Evolutionary conservation across 2,329 filamentous ascomycete genomes (phyloP).

Genomic region (Stachybotrys elegans): DNA sequence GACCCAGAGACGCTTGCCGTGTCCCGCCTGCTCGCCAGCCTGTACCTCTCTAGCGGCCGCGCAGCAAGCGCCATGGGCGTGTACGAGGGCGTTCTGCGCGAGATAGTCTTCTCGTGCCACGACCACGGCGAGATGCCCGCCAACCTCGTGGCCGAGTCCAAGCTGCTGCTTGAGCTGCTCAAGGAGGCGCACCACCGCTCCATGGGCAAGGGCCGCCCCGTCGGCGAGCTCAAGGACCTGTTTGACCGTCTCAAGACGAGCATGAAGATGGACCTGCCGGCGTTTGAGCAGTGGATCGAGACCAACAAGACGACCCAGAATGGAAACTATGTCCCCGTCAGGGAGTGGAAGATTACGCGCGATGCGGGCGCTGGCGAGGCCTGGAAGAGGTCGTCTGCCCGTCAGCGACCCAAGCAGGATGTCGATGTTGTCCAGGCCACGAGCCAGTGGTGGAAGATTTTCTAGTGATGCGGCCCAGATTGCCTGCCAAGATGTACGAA

Average conservation of each 20-base stretch:
- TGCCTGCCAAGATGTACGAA: too few relatives aligned
- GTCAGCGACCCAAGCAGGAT: conserved; percentile 4
- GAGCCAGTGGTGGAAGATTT: conserved; percentile 13
- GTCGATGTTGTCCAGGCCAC: conserved; percentile 13
- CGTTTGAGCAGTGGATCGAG: conserved; percentile 15
- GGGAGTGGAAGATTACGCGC: conserved; percentile 14
- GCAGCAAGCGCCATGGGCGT: conserved; percentile 13
- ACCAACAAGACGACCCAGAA: conserved; percentile 11
- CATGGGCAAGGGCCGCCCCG: conserved; percentile 13
- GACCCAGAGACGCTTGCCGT: conserved; percentile 18
- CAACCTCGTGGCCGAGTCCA: conserved; percentile 10
- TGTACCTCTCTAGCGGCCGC: conserved; percentile 11
- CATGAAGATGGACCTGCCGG: conserved; percentile 11
- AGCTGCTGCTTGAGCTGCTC: conserved; percentile 15
- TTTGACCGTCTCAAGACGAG: conserved; percentile 11
- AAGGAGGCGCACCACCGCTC: conserved; percentile 12
- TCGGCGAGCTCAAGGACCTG: conserved; percentile 12
- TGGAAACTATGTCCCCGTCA: conserved; percentile 12
- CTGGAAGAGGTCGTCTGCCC: conserved; percentile 6
- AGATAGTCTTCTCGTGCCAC: conserved; percentile 14
- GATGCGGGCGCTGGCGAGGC: conserved; percentile 8
- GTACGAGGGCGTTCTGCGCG: conserved; percentile 16
- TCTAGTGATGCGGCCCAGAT: too few relatives aligned
- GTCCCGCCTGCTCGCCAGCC: conserved; percentile 15
- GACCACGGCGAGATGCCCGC: conserved; percentile 8